phyloP scores from a whole-genome alignment of 2,329 filamentous ascomycete genomes.

The Neodidymelliopsis sp. region DNA sequence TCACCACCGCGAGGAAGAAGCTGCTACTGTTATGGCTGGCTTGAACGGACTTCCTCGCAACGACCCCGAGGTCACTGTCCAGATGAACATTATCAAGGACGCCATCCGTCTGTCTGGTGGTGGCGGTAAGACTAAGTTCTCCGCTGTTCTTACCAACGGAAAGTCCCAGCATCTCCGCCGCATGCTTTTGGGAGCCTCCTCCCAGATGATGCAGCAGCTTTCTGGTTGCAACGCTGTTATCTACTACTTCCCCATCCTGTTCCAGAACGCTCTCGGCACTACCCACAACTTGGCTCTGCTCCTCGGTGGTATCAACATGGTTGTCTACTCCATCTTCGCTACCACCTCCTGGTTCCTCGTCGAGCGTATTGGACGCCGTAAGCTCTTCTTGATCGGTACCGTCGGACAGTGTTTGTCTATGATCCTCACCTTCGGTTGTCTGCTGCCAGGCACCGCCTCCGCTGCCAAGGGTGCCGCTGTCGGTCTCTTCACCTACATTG shows the following conservation, averaged over 20 bases:
- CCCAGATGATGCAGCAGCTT: constrained; percentile 68
- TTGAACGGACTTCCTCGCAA: constrained; percentile 57
- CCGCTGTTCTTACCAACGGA: constrained; percentile 64
- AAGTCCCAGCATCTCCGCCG: constrained; percentile 70
- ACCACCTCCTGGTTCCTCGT: constrained; percentile 69
- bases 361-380: constrained; percentile 64
- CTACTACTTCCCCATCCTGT: constrained; percentile 55
- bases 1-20: constrained; percentile 55
- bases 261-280: constrained; percentile 60
- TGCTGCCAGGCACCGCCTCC: constrained; percentile 46
- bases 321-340: constrained; percentile 63
- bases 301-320: constrained; percentile 61
- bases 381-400: constrained; percentile 53
- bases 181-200: constrained; percentile 65
- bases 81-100: constrained; percentile 71
- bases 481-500: constrained; percentile 73
- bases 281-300: constrained; percentile 53
- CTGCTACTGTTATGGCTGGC: constrained; percentile 56
- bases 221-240: constrained; percentile 53
- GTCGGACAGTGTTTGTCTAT: constrained; percentile 62
- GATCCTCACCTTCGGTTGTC: constrained; percentile 50
- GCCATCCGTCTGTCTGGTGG: constrained; percentile 48
- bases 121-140: constrained; percentile 51
- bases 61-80: constrained; percentile 62
- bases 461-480: constrained; percentile 61